A percentile compares a stretch with the other conserved stretches of the same genome.
Evolutionary conservation across 495 filamentous ascomycete species (phyloP).

Genomic region (Bathelium albidoporum): DNA sequence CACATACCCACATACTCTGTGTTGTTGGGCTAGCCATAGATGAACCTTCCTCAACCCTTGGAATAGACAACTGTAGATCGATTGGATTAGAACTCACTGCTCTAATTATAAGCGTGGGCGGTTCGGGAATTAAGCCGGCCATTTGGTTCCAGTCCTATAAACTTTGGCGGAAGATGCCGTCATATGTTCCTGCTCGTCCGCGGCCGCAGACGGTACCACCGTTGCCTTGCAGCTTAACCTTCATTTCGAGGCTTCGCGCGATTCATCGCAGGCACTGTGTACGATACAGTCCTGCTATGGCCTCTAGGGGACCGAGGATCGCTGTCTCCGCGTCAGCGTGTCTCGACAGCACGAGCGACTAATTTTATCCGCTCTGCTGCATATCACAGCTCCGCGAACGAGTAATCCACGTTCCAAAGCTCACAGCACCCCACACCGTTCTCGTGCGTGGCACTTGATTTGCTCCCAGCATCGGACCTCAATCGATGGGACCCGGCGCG

Average conservation of each 20-base stretch:
- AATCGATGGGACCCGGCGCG: neutral
- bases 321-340: neutral
- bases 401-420: neutral
- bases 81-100: too few relatives aligned
- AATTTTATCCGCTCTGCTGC: neutral
- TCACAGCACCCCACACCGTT: neutral
- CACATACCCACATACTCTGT: too few relatives aligned
- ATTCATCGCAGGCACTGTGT: neutral
- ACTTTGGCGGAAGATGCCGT: neutral
- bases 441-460: neutral
- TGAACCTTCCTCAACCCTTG: too few relatives aligned
- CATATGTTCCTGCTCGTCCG: neutral
- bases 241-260: neutral
- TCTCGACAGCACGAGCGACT: neutral
- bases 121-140: too few relatives aligned
- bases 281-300: neutral
- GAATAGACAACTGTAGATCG: too few relatives aligned
- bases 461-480: neutral
- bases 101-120: too few relatives aligned
- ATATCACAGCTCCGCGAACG: neutral
- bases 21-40: too few relatives aligned
- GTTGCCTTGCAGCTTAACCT: neutral
- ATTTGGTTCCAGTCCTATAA: neutral
- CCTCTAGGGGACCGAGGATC: neutral
- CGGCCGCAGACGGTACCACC: neutral